Evolutionary conservation across 331 rosid species (phyloP).

Genomic region (Dryas integrifolia): DNA sequence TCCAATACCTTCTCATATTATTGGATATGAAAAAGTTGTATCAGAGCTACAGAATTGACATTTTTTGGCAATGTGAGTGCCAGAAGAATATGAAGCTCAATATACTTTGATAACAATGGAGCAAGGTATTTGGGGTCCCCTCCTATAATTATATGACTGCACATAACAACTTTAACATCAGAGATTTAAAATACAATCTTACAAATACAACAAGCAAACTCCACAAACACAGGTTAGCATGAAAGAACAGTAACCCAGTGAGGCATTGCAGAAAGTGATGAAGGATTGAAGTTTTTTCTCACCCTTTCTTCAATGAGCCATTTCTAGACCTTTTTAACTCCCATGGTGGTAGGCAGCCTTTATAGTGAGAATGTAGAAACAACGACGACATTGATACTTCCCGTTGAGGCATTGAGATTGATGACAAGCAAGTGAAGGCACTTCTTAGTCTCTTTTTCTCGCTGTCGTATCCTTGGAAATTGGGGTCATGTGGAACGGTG

Average conservation of each 20-base stretch:
- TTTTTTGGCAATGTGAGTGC: neutral
- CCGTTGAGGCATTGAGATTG: constrained; percentile 69
- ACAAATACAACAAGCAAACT: constrained; percentile 35
- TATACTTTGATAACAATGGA: neutral
- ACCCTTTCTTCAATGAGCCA: constrained; percentile 55
- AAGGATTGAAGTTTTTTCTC: constrained; percentile 32
- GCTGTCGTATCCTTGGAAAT: constrained; percentile 47
- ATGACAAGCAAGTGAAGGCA: constrained; percentile 69
- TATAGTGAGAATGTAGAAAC: constrained; percentile 85
- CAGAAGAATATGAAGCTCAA: constrained; percentile 7
- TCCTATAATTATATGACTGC: constrained; percentile 30
- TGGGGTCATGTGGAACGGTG: constrained; percentile 49
- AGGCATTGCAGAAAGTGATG: constrained; percentile 14
- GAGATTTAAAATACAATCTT: constrained; percentile 29
- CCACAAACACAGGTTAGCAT: constrained; percentile 26
- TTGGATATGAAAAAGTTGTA: neutral
- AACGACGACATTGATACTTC: constrained; percentile 86
- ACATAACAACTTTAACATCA: constrained; percentile 32
- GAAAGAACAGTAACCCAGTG: constrained; percentile 5
- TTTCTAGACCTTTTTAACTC: constrained; percentile 70
- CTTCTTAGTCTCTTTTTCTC: constrained; percentile 70
- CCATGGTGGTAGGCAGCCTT: constrained; percentile 92
- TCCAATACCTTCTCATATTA: no score
- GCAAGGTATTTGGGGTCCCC: neutral
- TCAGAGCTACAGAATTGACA: neutral